Evolutionary conservation across 257 asterid genomes (phyloP), one percentile per base, ranked within the genome.

Genomic region (Apocynum venetum): DNA sequence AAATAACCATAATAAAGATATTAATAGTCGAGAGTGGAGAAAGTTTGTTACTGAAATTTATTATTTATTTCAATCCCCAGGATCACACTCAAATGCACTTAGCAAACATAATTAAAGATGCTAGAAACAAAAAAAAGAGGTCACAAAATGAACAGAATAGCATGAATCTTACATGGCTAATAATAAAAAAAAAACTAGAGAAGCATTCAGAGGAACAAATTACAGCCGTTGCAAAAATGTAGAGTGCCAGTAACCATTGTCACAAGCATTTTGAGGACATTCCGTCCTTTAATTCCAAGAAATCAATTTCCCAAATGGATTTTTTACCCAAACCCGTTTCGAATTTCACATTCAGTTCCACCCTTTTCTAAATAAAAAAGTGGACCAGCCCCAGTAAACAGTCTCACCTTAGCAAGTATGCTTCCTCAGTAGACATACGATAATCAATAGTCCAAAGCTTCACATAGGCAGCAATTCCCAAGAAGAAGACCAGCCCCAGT

Each of bases 391-490:
- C 5, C 56, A 70, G 79, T 43, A 63, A 35, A 10, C 31, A n/a
- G 25, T 13, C 40, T 31, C 44, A 95, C 98, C 99, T 93, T 35
- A 93, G 19, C 10, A 93, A 60, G 46, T 86, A 87, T 52, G 96
- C 56, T 61, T 95, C 99, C 56, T 70, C 49, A 13, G 94, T 77
- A 52, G 98, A 87, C 81, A 85, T 68, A 68, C 80, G 89, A 75
- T 90, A 87, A 73, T 93, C 96, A 73, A 93, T 83, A 0, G 91
- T 86, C 99, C 99, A 95, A 11, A 93, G 92, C 64, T 89, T 86
- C 75, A 91, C 83, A 88, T 95, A 88, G 78, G 90, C 81, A 35
- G 89, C 96, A 31, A 88, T 76, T 10, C 98, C 97, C 84, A 93
- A 59, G 0, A 88, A 44, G 94, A 93, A 85, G 64, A 86, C 76